Percentiles rank a stretch among this genome's conserved stretches.
phyloP scores from a whole-genome alignment of 495 filamentous ascomycete species.

The Penicillium salamii region DNA sequence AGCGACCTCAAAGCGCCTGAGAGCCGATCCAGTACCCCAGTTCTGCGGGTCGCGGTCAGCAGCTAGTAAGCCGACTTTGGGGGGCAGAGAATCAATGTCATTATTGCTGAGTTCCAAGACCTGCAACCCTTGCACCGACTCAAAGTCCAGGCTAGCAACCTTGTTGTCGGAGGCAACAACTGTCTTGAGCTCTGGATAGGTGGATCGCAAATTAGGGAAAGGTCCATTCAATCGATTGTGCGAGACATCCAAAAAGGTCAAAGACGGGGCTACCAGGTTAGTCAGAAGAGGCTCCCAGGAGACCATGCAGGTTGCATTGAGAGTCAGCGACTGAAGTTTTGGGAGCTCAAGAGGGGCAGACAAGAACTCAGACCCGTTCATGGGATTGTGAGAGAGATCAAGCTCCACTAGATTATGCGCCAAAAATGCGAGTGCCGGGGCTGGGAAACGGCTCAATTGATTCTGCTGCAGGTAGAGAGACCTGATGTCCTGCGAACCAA shows the following conservation, averaged over 20 bases:
- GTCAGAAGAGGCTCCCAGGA: slow-evolving; percentile 59
- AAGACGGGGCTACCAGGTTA: slow-evolving; percentile 63
- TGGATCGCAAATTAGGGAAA: slow-evolving; percentile 54
- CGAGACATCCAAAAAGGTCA: slow-evolving; percentile 75
- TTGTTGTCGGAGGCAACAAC: slow-evolving; percentile 76
- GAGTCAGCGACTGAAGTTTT: slow-evolving; percentile 68
- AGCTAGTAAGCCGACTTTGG: slow-evolving; percentile 70
- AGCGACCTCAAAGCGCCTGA: slow-evolving; percentile 61
- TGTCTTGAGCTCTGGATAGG: slow-evolving; percentile 63
- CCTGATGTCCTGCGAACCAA: slow-evolving; percentile 45
- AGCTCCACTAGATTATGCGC: slow-evolving; percentile 66
- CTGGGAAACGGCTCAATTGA: slow-evolving; percentile 64
- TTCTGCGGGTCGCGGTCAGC: slow-evolving; percentile 43
- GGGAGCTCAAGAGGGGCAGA: slow-evolving; percentile 62
- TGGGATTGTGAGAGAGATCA: slow-evolving; percentile 76
- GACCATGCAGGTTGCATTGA: slow-evolving; percentile 66
- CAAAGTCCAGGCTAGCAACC: slow-evolving; percentile 67
- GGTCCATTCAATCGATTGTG: slow-evolving; percentile 68
- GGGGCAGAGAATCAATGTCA: slow-evolving; percentile 72
- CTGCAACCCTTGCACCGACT: slow-evolving; percentile 69
- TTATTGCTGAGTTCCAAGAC: slow-evolving; percentile 80
- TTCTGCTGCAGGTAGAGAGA: slow-evolving; percentile 74
- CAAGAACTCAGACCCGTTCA: slow-evolving; percentile 60
- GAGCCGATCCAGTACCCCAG: slow-evolving; percentile 34
- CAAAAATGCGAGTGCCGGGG: slow-evolving; percentile 60